Base-by-base conservation (phyloP, 192 early-diverging fungal genomes). In the Rhizoclosmatium sp. region DNA sequence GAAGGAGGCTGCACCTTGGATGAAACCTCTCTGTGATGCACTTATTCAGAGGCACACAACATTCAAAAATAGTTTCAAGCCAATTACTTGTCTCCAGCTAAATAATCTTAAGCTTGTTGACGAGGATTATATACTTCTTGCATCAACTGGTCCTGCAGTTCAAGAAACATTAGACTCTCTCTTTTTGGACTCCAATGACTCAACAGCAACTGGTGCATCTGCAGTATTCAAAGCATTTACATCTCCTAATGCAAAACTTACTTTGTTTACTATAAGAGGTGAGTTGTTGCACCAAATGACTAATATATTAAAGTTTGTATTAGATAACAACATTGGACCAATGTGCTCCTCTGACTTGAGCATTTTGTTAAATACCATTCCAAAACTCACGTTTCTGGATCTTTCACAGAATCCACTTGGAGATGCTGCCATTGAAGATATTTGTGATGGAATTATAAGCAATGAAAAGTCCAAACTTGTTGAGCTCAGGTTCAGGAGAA, bases 1-100 rank as follows among this genome's bases (percentile, higher is more conserved):
- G 51, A 73, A 73, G 56, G 19, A 56, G 39, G 48, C 40, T 9
- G n/a, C 14, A 59, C n/a, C 41, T 19, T 73, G 71, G 71, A 54
- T 59, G 71, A 59, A 56, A 21, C 51, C 48, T 59, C 48, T 73
- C 21, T 73, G 71, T 41, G 56, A 73, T 12, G 71, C 71, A 19
- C n/a, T 73, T 31, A 31, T 31, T 31, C 31, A 31, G 31, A 31
- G 31, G 31, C 31, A 31, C 31, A 31, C 31, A 31, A 31, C 31
- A 31, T 31, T 31, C 31, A 31, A 31, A 31, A 31, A 31, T 31
- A 31, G 31, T 31, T 31, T 31, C 31, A 31, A 31, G 31, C 31
- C 31, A 31, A 31, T 31, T 31, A 31, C 31, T 31, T 31, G 31
- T 31, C 31, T 31, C 31, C 31, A 31, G 31, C 31, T 31, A 31